A percentile compares a stretch with the other conserved stretches of the same genome.
Conservation (phyloP, 305 asterid species). For the Solanum hybrid region DNA sequence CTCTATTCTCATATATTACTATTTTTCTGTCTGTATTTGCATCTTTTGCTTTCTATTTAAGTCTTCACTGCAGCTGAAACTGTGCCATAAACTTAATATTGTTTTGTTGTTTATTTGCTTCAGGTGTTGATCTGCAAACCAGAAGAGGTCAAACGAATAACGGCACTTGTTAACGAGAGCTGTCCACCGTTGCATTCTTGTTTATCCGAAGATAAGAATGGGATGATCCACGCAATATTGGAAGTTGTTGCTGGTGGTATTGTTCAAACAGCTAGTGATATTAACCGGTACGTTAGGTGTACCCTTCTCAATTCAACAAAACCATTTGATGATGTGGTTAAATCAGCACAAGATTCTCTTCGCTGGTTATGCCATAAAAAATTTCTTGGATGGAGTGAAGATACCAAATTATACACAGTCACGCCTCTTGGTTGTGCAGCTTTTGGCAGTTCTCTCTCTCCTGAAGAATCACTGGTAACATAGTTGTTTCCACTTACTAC, state of each 20-base stretch:
- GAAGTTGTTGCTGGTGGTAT: conserved; percentile 99
- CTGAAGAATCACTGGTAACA: conserved; percentile 94
- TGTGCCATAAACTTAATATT: neutral
- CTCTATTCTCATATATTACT: neutral
- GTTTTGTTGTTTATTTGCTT: conserved; percentile 8
- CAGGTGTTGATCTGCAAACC: conserved; percentile 93
- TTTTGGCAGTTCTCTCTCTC: conserved; percentile 95
- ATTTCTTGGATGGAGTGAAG: conserved; percentile 92
- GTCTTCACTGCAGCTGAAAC: neutral
- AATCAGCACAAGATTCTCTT: conserved; percentile 96
- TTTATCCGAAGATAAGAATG: conserved; percentile 96
- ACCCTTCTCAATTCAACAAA: conserved; percentile 94
- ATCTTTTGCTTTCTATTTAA: neutral
- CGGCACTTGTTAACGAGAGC: conserved; percentile 64
- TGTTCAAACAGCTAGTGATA: conserved; percentile 93
- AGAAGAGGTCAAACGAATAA: conserved; percentile 75
- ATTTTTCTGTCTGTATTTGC: neutral
- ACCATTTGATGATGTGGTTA: conserved; percentile 97
- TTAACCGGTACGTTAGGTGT: conserved; percentile 93
- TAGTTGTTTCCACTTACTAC: neutral
- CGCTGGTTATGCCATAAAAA: conserved; percentile 91
- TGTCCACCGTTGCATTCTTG: conserved; percentile 95
- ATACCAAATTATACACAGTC: conserved; percentile 75
- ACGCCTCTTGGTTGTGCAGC: conserved; percentile 99
- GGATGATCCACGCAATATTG: conserved; percentile 98